Evolutionary conservation across 768 basidiomycete species (phyloP), one percentile per base, ranked within the genome.

Genomic region (Pleurotus citrinopileatus): DNA sequence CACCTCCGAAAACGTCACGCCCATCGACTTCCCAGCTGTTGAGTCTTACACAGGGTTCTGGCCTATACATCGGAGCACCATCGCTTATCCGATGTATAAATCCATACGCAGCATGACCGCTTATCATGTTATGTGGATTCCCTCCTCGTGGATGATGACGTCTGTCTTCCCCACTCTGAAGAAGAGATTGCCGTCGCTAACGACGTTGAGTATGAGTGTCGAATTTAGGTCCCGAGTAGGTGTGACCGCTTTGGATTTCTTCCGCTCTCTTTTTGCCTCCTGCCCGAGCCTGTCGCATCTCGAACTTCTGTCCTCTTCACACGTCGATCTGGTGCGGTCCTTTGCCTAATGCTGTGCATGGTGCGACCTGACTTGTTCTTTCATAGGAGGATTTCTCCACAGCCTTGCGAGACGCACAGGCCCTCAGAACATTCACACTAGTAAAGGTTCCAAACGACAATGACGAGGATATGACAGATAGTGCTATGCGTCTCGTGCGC

Each of bases 231-330:
- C 83, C 1, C 82, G 83, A 23, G 48, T 51, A 4, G 48, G 61
- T 87, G 89, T 62, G 87, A 91, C 60, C 83, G 84, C 61, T 83
- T 81, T 25, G 83, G 83, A 59, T 70, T 89, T 55, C 73, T 91
- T 29, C 17, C 80, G 85, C 40, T 82, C 84, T 2, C 76, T 91
- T 53, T 80, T 82, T 48, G 69, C 80, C 8, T 77, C 84, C 0
- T 89, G 87, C 60, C 87, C 88, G 10, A 75, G 76, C 48, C 72
- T 91, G 27, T 73, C 70, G 29, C 79, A 83, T 62, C 73, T 91
- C 7, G 81, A 87, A 37, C 15, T 51, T 57, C 67, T 91, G 36
- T 82, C 82, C 17, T 88, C 85, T 63, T 75, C 77, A 9, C 80
- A 81, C 59, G 85, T 91, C 65, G 84, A 84, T 54, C 73, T 91